Percentiles rank a stretch among this genome's conserved stretches.
Conservation (phyloP, 495 filamentous ascomycete species). For the Penicillium fimorum region DNA sequence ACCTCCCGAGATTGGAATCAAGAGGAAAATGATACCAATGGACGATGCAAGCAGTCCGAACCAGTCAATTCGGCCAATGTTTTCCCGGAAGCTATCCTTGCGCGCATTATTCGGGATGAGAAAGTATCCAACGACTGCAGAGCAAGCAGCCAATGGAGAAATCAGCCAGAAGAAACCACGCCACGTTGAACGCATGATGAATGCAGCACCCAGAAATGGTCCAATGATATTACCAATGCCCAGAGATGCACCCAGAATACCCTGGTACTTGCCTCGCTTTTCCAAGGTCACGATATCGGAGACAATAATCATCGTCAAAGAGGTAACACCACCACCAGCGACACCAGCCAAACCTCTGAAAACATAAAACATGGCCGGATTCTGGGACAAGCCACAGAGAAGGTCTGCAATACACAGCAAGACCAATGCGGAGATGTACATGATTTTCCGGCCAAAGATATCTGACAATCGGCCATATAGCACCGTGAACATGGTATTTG, state of each 20-base stretch:
- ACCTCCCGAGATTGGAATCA: slow-evolving; percentile 63
- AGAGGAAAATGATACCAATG: slow-evolving; percentile 53
- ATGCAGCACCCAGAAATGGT: slow-evolving; percentile 45
- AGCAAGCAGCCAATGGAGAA: slow-evolving; percentile 40
- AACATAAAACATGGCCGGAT: slow-evolving; percentile 53
- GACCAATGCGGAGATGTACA: slow-evolving; percentile 47
- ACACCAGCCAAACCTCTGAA: slow-evolving; percentile 56
- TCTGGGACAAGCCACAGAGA: slow-evolving; percentile 51
- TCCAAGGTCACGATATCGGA: slow-evolving; percentile 49
- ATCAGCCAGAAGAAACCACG: slow-evolving; percentile 51
- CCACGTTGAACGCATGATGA: slow-evolving; percentile 46
- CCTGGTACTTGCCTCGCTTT: slow-evolving; percentile 48
- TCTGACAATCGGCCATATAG: slow-evolving; percentile 58
- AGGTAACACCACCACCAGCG: slow-evolving; percentile 52
- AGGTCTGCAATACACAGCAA: slow-evolving; percentile 53
- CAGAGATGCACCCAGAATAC: slow-evolving; percentile 42
- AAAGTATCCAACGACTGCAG: slow-evolving; percentile 42
- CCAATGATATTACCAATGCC: slow-evolving; percentile 47
- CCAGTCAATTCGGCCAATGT: slow-evolving; percentile 56
- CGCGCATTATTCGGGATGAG: slow-evolving; percentile 42
- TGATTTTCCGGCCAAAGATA: slow-evolving; percentile 57
- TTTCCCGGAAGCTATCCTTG: slow-evolving; percentile 38
- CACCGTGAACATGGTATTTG: slow-evolving; percentile 68
- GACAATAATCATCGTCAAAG: slow-evolving; percentile 51
- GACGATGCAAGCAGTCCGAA: slow-evolving; percentile 50